phyloP scores from a whole-genome alignment of 2,329 filamentous ascomycete genomes.

The Alternaria solani region DNA sequence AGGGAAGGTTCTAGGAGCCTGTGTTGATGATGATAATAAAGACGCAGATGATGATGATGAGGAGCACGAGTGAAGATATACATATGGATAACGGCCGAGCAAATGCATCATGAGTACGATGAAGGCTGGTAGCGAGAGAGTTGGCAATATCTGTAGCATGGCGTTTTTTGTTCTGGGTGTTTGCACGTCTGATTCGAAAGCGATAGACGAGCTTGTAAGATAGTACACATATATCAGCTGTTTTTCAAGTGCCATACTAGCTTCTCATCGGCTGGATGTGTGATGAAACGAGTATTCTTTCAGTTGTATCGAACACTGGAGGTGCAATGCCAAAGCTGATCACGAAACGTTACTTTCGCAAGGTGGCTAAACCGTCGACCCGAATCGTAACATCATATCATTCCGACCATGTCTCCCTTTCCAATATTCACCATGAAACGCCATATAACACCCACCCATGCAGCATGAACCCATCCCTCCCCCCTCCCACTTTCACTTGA shows the following conservation, averaged over 20 bases:
- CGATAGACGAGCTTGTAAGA: slow-evolving; percentile 12
- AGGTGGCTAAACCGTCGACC: background rate
- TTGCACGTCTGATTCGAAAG: background rate
- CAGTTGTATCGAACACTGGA: no score
- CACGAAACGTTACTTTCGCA: background rate
- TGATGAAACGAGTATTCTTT: background rate
- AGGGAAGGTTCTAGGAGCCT: slow-evolving; percentile 8
- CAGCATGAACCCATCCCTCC: background rate
- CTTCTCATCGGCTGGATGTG: background rate
- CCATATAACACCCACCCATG: background rate
- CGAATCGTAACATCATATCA: background rate
- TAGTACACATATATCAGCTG: slow-evolving; percentile 10
- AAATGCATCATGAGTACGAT: slow-evolving; percentile 2
- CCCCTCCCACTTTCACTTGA: no score
- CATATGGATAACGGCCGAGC: slow-evolving; percentile 8
- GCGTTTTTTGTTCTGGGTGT: slow-evolving; percentile 12
- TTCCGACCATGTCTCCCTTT: background rate
- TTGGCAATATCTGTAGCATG: slow-evolving; percentile 10
- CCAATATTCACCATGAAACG: background rate
- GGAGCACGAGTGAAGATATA: slow-evolving; percentile 10
- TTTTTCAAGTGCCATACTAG: slow-evolving; percentile 1
- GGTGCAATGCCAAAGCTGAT: no score
- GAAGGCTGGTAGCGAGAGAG: background rate
- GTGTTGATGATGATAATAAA: slow-evolving; percentile 1
- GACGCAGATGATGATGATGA: slow-evolving; percentile 14